These are phyloP conservation scores for Phytopythium oedochilum DNA, from an alignment of 352 stramenopile species.

Conservation along the genomic window DNA sequence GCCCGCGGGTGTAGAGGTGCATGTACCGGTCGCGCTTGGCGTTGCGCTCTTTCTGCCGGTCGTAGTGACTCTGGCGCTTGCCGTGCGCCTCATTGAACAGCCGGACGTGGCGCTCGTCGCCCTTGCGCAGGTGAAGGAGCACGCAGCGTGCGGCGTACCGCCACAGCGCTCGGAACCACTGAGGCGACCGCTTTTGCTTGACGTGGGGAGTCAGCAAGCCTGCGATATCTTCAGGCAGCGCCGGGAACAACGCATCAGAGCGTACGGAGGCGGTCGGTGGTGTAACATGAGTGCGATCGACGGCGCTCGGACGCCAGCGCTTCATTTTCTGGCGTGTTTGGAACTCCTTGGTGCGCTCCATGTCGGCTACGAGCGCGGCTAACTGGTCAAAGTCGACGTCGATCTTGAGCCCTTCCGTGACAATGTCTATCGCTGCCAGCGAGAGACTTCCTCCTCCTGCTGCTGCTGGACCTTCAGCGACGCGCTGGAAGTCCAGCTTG, in stretches of 20 bases:
- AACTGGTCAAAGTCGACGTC: constrained; percentile 60
- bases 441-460: background rate
- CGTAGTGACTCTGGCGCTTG: constrained; percentile 5
- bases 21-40: constrained; percentile 33
- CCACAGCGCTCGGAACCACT: constrained; percentile 69
- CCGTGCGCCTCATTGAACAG: background rate
- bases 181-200: constrained; percentile 29
- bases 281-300: constrained; percentile 33
- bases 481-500: constrained; percentile 50
- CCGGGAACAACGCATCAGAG: constrained; percentile 27
- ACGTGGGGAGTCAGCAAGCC: constrained; percentile 8
- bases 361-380: constrained; percentile 31
- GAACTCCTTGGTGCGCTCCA: constrained; percentile 35
- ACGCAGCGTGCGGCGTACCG: constrained; percentile 52
- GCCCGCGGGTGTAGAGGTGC: constrained; percentile 51
- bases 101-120: constrained; percentile 1
- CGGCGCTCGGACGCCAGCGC: constrained; percentile 40
- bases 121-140: constrained; percentile 10
- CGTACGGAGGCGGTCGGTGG: constrained; percentile 32
- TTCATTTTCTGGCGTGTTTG: constrained; percentile 22
- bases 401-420: constrained; percentile 50
- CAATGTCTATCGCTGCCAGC: constrained; percentile 45
- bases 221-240: constrained; percentile 10
- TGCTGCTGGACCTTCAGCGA: background rate
- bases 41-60: constrained; percentile 1